Base-by-base conservation (phyloP, 2,329 filamentous ascomycete species). In the Aspergillus sclerotialis region DNA sequence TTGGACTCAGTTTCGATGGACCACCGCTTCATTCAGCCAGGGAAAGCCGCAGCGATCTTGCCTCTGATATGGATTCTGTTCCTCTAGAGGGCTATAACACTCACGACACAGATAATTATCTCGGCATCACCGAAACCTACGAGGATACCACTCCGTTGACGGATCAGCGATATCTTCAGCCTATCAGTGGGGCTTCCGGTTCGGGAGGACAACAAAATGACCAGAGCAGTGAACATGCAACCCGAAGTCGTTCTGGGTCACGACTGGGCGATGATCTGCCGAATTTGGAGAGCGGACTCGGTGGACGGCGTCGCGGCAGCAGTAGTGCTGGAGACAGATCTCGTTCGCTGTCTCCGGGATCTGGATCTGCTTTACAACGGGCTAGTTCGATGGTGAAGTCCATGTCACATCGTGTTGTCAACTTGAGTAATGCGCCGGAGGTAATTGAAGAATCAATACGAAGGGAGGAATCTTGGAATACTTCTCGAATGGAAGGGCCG, bases 381-480 rank as follows among this genome's bases (percentile, higher is more conserved):
- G 83, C 84, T 40, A 77, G 83, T 28, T 85, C 83, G 7, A 85
- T 88, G 49, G 77, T 89, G 61, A 76, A 83, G 44, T 79, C 78
- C 46, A 94, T 98, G 79, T 96, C 93, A 19, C 89, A 95, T 65
- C 86, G 92, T 68, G 89, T 98, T 36, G 92, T 98, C 53, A 96
- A 96, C 55, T 76, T 98, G 50, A 94, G 88, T 63, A 94, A 94
- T 55, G 92, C 96, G 52, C 82, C 82, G 4, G 86, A 95, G 49
- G 67, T 85, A 13, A 71, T 89, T 11, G 87, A 94, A 56, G 79
- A 83, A 42, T 79, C 76, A 33, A 72, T 80, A 15, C 73, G 77
- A 27, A 72, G 66, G 68, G 68, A 80, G 67, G 58, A 60, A 37
- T 56, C 52, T 10, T 47, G 80, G 66, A 48, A 70, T 65, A 47